These are phyloP conservation scores for Acanthamoeba triangularis DNA, from an alignment of 208 protist genomes.

Conservation along the genomic window DNA sequence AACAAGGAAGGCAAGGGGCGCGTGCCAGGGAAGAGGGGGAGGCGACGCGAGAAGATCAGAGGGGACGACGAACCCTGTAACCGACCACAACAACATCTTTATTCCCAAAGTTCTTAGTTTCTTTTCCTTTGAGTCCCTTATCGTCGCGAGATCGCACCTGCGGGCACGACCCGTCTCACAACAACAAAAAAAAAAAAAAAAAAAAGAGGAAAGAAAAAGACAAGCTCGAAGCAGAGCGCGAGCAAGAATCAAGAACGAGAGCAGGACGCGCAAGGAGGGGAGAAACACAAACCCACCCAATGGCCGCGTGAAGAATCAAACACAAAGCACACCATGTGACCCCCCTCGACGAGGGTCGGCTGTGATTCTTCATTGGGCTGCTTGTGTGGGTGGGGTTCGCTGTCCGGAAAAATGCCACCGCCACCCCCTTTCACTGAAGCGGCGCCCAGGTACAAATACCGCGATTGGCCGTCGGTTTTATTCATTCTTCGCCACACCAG, in stretches of 20 bases:
- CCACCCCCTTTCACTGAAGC: neutral
- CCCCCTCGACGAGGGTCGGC: neutral
- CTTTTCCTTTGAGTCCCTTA: too few species aligned
- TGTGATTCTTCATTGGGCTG: neutral
- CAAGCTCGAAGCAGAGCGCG: too few species aligned
- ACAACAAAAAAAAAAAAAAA: slow-evolving; percentile 4
- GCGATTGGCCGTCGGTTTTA: neutral
- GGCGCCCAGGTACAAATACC: neutral
- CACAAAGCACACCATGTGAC: neutral
- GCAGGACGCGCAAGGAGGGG: neutral
- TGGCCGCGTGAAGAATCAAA: neutral
- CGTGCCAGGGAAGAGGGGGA: too few species aligned
- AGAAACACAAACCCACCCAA: slow-evolving; percentile 48
- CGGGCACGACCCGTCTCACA: too few species aligned
- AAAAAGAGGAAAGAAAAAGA: neutral
- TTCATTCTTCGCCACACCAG: neutral
- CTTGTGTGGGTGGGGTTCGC: neutral
- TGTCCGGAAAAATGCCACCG: neutral
- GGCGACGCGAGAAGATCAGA: too few species aligned
- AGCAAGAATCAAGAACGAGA: neutral
- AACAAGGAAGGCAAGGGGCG: too few species aligned
- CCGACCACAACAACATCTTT: too few species aligned
- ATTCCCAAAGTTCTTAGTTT: too few species aligned
- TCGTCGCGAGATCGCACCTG: too few species aligned
- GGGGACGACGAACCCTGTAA: too few species aligned